These are phyloP conservation scores for Circinella umbellata DNA, from an alignment of 371 early-diverging fungal species.

Conservation along the genomic window DNA sequence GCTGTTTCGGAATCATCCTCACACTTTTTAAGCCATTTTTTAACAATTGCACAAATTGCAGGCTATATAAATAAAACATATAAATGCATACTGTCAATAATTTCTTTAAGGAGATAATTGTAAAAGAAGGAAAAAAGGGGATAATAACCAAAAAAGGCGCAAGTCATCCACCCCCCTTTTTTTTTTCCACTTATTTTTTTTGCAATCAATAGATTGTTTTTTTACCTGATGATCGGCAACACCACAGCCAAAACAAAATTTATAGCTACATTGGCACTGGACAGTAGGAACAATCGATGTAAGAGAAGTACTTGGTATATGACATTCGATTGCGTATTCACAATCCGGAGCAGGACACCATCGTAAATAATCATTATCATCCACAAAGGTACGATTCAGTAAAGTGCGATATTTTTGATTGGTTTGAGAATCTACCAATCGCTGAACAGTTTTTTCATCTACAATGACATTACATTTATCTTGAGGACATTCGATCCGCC, in stretches of 20 bases:
- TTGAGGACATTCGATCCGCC: constrained; percentile 85
- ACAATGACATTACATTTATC: constrained; percentile 81
- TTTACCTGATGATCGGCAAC: constrained; percentile 79
- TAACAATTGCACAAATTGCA: constrained; percentile 84
- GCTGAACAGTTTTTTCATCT: constrained; percentile 78
- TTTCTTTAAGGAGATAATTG: too few species aligned
- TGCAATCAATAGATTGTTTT: background rate
- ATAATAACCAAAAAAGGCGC: background rate
- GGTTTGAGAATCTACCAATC: constrained; percentile 57
- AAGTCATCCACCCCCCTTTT: too few species aligned
- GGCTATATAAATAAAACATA: constrained; percentile 47
- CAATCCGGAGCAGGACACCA: constrained; percentile 98
- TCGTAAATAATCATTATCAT: constrained; percentile 76
- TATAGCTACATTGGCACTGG: constrained; percentile 76
- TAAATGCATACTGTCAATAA: too few species aligned
- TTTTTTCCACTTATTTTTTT: too few species aligned
- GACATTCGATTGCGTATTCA: constrained; percentile 92
- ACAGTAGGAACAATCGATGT: constrained; percentile 86
- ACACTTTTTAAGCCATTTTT: constrained; percentile 94
- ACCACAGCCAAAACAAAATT: constrained; percentile 96
- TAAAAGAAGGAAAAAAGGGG: background rate
- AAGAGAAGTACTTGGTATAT: constrained; percentile 71
- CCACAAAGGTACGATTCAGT: constrained; percentile 88
- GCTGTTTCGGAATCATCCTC: constrained; percentile 97
- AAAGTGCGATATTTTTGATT: constrained; percentile 75